A percentile compares a stretch with the other conserved stretches of the same genome.
Conservation (phyloP, 495 filamentous ascomycete genomes). For the Penicillium bovifimosum region DNA sequence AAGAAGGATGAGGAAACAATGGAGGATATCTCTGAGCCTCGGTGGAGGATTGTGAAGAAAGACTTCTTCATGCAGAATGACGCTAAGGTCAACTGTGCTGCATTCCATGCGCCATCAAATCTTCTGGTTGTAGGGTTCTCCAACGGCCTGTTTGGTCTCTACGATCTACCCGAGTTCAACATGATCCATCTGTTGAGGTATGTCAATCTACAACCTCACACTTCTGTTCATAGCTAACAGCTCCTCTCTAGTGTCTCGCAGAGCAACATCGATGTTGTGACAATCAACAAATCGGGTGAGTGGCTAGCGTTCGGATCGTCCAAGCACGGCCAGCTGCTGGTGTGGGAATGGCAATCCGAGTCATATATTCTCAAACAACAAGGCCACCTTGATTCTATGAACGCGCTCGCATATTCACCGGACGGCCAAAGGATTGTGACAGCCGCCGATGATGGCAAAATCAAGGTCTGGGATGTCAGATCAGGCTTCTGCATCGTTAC, state of each 20-base stretch:
- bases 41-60: slow-evolving; percentile 81
- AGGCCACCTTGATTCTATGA: slow-evolving; percentile 96
- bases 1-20: slow-evolving; percentile 54
- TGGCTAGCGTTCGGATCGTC: slow-evolving; percentile 99
- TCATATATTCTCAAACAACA: slow-evolving; percentile 99
- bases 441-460: slow-evolving; percentile 89
- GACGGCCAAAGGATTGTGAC: slow-evolving; percentile 92
- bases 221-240: background rate
- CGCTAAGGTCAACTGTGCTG: slow-evolving; percentile 79
- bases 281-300: slow-evolving; percentile 87
- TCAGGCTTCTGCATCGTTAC: slow-evolving; percentile 98
- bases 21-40: slow-evolving; percentile 54
- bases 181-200: slow-evolving; percentile 79
- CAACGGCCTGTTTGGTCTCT: slow-evolving; percentile 85
- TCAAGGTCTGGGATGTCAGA: slow-evolving; percentile 95
- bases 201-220: background rate
- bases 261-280: slow-evolving; percentile 89
- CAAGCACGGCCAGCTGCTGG: slow-evolving; percentile 85
- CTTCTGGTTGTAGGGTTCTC: slow-evolving; percentile 91
- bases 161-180: slow-evolving; percentile 96
- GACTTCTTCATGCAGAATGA: slow-evolving; percentile 91
- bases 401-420: slow-evolving; percentile 84
- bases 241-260: slow-evolving; percentile 71
- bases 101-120: slow-evolving; percentile 81
- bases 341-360: slow-evolving; percentile 99